Conservation (phyloP, 1,284 basidiomycete species). For the Fistulinella staudtii region DNA sequence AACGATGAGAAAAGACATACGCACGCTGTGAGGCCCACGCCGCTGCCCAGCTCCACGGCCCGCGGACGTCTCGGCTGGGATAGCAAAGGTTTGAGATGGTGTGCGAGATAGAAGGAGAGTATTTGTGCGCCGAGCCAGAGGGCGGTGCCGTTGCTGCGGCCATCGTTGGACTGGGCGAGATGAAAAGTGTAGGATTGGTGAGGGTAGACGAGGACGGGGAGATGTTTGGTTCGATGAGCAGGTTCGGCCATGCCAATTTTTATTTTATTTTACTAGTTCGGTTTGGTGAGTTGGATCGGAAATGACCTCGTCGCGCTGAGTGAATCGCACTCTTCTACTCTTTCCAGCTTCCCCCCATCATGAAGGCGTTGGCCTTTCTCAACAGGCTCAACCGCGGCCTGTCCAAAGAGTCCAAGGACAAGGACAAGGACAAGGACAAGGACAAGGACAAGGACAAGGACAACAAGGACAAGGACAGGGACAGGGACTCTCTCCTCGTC, state of each 20-base stretch:
- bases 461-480: conserved; percentile 14
- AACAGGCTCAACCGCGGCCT: conserved; percentile 67
- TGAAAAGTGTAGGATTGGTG: conserved; percentile 44
- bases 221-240: conserved; percentile 68
- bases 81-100: conserved; percentile 26
- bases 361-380: conserved; percentile 82
- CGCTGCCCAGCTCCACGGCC: conserved; percentile 79
- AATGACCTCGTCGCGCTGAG: too few relatives aligned
- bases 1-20: conserved; percentile 28
- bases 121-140: conserved; percentile 85
- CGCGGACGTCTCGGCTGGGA: conserved; percentile 32
- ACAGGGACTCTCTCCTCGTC: conserved; percentile 29
- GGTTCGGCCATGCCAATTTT: conserved; percentile 32
- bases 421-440: conserved; percentile 47
- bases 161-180: conserved; percentile 56
- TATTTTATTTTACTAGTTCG: conserved; percentile 1
- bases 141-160: conserved; percentile 75
- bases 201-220: conserved; percentile 44
- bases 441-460: conserved; percentile 32
- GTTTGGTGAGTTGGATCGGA: conserved; percentile 9
- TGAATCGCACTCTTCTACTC: too few relatives aligned
- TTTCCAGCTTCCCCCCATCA: conserved; percentile 29
- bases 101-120: conserved; percentile 60
- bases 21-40: conserved; percentile 76
- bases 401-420: conserved; percentile 58